phyloP scores from a whole-genome alignment of 1,284 basidiomycete genomes.

The Anthracocystis walkeri region DNA sequence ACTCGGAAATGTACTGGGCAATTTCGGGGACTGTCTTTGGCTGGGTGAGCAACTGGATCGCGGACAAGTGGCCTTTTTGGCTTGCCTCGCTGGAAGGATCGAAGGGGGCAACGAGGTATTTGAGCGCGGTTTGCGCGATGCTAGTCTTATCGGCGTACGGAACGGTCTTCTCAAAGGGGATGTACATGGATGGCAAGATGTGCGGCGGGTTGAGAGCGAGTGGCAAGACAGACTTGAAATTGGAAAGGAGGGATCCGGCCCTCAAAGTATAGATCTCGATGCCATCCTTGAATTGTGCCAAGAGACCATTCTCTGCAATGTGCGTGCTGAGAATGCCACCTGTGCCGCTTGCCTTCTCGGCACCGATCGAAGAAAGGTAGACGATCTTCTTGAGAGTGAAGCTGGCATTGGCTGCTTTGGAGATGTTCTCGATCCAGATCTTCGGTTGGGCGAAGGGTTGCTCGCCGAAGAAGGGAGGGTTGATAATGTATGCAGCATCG shows the following conservation, averaged over 20 bases:
- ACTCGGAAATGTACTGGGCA: conserved; percentile 17
- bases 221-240: conserved; percentile 18
- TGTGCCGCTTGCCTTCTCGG: conserved; percentile 15
- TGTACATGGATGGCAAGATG: conserved; percentile 25
- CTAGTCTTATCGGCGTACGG: conserved; percentile 6
- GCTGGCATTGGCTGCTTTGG: conserved; percentile 26
- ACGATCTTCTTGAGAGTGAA: conserved; percentile 25
- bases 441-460: conserved; percentile 9
- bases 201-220: conserved; percentile 29
- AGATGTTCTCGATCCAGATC: conserved; percentile 11
- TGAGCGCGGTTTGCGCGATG: conserved; percentile 29
- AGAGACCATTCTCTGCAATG: conserved; percentile 20
- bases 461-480: conserved; percentile 22
- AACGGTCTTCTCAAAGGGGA: conserved; percentile 27
- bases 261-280: conserved; percentile 21
- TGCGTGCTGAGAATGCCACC: conserved; percentile 19
- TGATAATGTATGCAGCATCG: conserved; percentile 34
- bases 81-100: conserved; percentile 1
- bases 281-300: conserved; percentile 19
- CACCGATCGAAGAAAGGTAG: conserved; percentile 30
- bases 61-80: conserved; percentile 15
- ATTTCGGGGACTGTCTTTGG: conserved; percentile 29
- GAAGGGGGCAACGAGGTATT: conserved; percentile 20
- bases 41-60: conserved; percentile 18
- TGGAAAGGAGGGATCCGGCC: conserved; percentile 22